Evolutionary conservation across 805 yeast species (phyloP), one percentile per base, ranked within the genome.

Genomic region (Starmera quercuum): DNA sequence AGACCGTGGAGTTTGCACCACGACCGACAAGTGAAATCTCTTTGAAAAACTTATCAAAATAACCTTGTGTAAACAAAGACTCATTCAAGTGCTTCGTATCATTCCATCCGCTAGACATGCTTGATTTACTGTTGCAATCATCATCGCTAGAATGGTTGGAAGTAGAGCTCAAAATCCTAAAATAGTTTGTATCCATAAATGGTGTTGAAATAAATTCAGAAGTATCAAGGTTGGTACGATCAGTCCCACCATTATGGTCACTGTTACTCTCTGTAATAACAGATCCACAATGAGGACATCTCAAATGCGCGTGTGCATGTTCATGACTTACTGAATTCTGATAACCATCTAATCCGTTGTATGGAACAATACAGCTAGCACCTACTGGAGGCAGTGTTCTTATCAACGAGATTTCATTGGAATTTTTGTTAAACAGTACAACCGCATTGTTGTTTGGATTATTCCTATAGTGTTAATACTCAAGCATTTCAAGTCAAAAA

Each of bases 1-100:
- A 81, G 8, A 87, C 96, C 19, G 80, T 74, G 0, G 95, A 95
- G 44, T 85, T 75, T 5, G 95, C 83, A 0, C 96, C 96, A 23
- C 80, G 68, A 0, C 96, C 96, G 11, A 87, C 57, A 2, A 71
- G 58, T 1, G 73, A 67, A 11, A 77, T 58, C 21, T 73, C 70
- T 26, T 63, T 67, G 59, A 87, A 87, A 52, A 87, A 82, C 36
- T 77, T 75, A 15, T 68, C 63, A 46, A 80, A 87, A 52, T 87
- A 87, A 4, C 95, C 95, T 40, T 82, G 94, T 31, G 83, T 79
- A 49, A 85, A 83, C 4, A 87, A 64, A 7, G 68, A 66, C 8
- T 60, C 56, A 13, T 17, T 25, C 10, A 25, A 25, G 15, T 1
- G 82, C 78, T 4, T 73, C 53, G n/a, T 47, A 41, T 16, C 37